Percentiles rank a stretch among this genome's conserved stretches.
phyloP scores from a whole-genome alignment of 148 eudicot genomes.

The Rhododendron kiyosumense region DNA sequence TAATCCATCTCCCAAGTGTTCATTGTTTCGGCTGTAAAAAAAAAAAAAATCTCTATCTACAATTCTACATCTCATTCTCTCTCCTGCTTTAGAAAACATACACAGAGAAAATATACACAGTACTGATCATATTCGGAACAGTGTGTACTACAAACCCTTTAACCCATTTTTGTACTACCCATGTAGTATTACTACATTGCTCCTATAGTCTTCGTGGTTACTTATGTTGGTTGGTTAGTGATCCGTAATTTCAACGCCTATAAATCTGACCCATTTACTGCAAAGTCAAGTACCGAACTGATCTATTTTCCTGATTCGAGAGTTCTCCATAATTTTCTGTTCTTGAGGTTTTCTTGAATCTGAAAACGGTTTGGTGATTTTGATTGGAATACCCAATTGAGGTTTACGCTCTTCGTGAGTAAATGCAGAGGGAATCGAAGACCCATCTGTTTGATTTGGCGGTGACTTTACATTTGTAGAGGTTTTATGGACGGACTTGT shows the following conservation, averaged over 20 bases:
- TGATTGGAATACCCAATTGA: not conserved
- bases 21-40: no score
- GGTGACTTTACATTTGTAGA: no score
- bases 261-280: not conserved
- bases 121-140: no score
- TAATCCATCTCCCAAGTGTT: no score
- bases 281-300: not conserved
- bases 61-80: no score
- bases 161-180: slow-evolving; percentile 7
- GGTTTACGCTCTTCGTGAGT: not conserved
- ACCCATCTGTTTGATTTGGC: not conserved
- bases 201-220: not conserved
- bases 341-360: not conserved
- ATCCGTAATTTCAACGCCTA: not conserved
- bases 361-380: not conserved
- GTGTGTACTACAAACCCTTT: not conserved
- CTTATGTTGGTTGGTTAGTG: not conserved
- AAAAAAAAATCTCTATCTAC: no score
- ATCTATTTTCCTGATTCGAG: not conserved
- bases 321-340: not conserved
- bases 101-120: no score
- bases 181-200: not conserved
- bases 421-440: slow-evolving; percentile 1
- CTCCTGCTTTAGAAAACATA: no score
- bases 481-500: no score